Evolutionary conservation across 495 filamentous ascomycete species (phyloP), one percentile per base, ranked within the genome.

Genomic region (Aspergillus asperescens): DNA sequence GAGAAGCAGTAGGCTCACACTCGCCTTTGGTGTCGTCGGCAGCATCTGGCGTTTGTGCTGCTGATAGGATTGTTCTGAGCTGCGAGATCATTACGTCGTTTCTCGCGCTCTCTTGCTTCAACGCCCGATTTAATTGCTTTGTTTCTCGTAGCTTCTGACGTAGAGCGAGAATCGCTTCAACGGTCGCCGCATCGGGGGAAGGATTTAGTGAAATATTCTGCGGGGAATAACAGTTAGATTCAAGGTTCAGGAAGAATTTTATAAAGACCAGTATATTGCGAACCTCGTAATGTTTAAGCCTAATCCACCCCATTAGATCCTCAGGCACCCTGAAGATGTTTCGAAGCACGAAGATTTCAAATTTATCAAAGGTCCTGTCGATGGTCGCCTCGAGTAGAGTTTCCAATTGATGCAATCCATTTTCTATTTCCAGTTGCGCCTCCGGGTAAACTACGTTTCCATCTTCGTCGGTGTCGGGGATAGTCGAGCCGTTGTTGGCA

Each of bases 381-480:
- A 90, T 81, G 32, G 85, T 87, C 18, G 78, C 68, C 56, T 88
- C 85, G n/a, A 97, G 81, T n/a, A 98, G 76, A 3, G 91, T 96
- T 66, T 98, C 94, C 18, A 98, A 77, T 70, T 95, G 84, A 65
- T 96, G 90, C 32, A 92, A 78, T 20, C 93, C 93, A 63, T 88
- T 83, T 62, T 94, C 89, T 46, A 98, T 84, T 69, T 98, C 93
- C 34, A 84, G 66, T 52, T 81, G 82, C 32, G 85, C 82, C 50
- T 83, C 79, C 3, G 78, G 75, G 52, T 79, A 76, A 25, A 74
- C 56, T 37, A 77, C 58, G 41, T 76, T 77, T 19, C 80, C 77
- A 48, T 81, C 75, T 8, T 72, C 75, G 56, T 81, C 77, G 6
- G 71, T 71, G 54, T 79, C 74, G n/a, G 71, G 73, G 39, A 75